Evolutionary conservation across 2,329 filamentous ascomycete species (phyloP).

Genomic region (Fusarium guadeloupense): DNA sequence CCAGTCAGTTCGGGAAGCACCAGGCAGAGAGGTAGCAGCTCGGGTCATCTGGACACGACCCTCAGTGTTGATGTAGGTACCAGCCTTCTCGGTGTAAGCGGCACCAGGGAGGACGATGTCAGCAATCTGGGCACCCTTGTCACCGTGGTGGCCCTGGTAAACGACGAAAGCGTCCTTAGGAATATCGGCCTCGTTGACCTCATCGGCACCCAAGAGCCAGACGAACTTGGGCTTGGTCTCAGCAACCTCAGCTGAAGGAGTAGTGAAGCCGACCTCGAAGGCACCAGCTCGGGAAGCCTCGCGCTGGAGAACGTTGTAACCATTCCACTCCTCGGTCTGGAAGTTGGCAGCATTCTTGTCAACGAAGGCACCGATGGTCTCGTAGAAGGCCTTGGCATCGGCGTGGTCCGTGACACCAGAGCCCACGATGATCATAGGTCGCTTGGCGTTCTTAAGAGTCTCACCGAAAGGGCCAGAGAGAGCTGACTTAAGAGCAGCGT

Average conservation of each 20-base stretch:
- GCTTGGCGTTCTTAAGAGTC: conserved; percentile 87
- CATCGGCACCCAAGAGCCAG: conserved; percentile 96
- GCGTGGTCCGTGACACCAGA: conserved; percentile 90
- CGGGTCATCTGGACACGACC: conserved; percentile 94
- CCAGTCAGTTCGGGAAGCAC: conserved; percentile 95
- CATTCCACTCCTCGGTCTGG: conserved; percentile 90
- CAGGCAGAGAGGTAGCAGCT: conserved; percentile 86
- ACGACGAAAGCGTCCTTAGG: conserved; percentile 96
- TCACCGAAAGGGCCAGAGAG: conserved; percentile 90
- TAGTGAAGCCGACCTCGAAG: conserved; percentile 94
- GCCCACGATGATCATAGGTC: conserved; percentile 95
- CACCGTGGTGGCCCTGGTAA: conserved; percentile 98
- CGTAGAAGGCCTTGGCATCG: conserved; percentile 92
- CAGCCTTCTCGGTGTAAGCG: conserved; percentile 96
- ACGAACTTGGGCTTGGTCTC: conserved; percentile 91
- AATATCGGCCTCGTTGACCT: conserved; percentile 84
- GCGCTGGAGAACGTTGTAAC: conserved; percentile 95
- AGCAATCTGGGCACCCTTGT: conserved; percentile 89
- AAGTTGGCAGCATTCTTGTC: conserved; percentile 94
- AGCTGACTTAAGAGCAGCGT: conserved; percentile 82
- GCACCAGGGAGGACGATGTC: conserved; percentile 94
- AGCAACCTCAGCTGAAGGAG: conserved; percentile 82
- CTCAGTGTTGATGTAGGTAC: conserved; percentile 97
- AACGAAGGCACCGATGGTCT: conserved; percentile 87
- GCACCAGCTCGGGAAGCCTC: conserved; percentile 92